These are phyloP conservation scores for Cutaneotrichosporon cyanovorans DNA, from an alignment of 1,284 basidiomycete species.

Conservation along the genomic window DNA sequence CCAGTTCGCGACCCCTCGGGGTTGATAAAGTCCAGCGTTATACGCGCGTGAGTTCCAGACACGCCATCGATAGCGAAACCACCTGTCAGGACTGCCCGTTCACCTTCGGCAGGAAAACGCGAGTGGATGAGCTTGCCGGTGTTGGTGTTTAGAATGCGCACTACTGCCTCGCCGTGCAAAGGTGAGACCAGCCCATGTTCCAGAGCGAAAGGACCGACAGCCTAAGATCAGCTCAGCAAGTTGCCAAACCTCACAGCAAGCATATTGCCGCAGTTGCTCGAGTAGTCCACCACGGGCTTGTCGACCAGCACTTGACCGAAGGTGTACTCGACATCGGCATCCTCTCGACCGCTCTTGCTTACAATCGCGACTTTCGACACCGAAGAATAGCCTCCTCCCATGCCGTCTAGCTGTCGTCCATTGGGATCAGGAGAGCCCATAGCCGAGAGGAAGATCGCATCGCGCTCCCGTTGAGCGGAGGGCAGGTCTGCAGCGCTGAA, in stretches of 20 bases:
- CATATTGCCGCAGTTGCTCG: constrained; percentile 35
- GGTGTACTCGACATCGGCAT: constrained; percentile 28
- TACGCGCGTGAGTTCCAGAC: constrained; percentile 56
- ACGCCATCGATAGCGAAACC: constrained; percentile 56
- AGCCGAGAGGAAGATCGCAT: constrained; percentile 59
- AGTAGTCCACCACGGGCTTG: constrained; percentile 21
- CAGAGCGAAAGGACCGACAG: constrained; percentile 31
- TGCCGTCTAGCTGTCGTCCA: constrained; percentile 64
- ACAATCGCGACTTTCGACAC: constrained; percentile 74
- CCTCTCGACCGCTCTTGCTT: constrained; percentile 36
- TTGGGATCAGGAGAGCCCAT: constrained; percentile 78
- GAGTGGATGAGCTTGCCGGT: constrained; percentile 15
- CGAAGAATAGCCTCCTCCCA: constrained; percentile 68
- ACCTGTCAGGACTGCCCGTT: constrained; percentile 52
- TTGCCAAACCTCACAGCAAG: constrained; percentile 9
- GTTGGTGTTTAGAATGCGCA: constrained; percentile 17
- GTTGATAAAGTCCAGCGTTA: constrained; percentile 58
- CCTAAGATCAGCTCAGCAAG: constrained; percentile 5
- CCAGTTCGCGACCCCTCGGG: constrained; percentile 64
- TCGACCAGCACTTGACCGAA: constrained; percentile 23
- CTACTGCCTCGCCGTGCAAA: constrained; percentile 8
- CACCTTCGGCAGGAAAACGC: constrained; percentile 9
- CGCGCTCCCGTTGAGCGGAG: constrained; percentile 51
- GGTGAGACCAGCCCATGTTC: constrained; percentile 16
- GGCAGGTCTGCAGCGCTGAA: constrained; percentile 55